Base-by-base conservation (phyloP, 352 stramenopile species). In the Globisporangium nunn region DNA sequence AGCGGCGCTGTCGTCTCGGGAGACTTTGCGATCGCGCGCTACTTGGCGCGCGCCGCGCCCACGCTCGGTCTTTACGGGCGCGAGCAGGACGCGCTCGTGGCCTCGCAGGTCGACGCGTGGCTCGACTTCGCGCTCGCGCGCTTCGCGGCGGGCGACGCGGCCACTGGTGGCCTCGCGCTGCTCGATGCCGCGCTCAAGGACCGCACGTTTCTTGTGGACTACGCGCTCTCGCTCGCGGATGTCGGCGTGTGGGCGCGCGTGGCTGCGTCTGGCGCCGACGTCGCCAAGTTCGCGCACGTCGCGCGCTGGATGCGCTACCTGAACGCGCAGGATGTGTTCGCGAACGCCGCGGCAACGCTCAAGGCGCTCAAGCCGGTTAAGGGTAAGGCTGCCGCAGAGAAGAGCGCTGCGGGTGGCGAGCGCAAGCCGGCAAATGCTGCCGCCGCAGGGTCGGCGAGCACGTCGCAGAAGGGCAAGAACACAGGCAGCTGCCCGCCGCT, bases 161-260 rank as follows among this genome's bases (percentile, higher is more conserved):
- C 59, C 1, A 57, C 44, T 10, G 55, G 88, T 35, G 72, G 87
- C 10, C 67, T 93, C 4, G 76, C 81, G 55, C 91, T 95, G 14
- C 65, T 99, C 43, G 78, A 98, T 68, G 80, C 82, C 8, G 68
- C 94, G 46, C 74, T 99, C 35, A 74, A 81, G 47, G 76, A 78
- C 11, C 74, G 85, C 46, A 99, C 96, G 3, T 99, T 98, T 68
- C 69, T 99, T 49, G 87, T 98, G 6, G 95, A 93, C 39, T 79
- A 96, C 67, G 78, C 78, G 6, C 62, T 99, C 8, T 97, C 95
- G 23, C 79, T 99, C 18, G 97, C 96, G 1, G 97, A 99, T 76
- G 76, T 99, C 45, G 91, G 89, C 6, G 64, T 99, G 8, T 99
- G 91, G 88, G 75, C 86, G 12, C 69, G 81, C 2, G 33, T 98